These are phyloP conservation scores for Diaporthe vexans DNA, from an alignment of 2,329 filamentous ascomycete genomes.

Conservation along the genomic window DNA sequence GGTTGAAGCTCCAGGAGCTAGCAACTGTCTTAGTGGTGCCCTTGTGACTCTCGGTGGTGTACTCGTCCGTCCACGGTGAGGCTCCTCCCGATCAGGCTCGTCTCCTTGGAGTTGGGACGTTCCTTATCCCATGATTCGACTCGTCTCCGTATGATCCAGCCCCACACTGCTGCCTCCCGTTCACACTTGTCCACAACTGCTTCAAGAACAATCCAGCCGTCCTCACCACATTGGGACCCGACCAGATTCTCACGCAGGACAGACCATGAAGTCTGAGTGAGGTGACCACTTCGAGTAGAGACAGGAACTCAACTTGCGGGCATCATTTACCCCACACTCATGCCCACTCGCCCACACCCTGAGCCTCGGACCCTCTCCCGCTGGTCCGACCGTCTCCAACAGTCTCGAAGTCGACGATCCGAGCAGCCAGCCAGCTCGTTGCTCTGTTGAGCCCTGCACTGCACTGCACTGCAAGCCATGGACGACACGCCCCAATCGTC, in stretches of 20 bases:
- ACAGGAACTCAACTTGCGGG: background rate
- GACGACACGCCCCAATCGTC: slow-evolving; percentile 42
- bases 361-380: background rate
- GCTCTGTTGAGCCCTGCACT: background rate
- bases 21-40: background rate
- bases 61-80: background rate
- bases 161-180: background rate
- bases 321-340: slow-evolving; percentile 27
- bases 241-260: background rate
- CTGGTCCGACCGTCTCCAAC: slow-evolving; percentile 20
- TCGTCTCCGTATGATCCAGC: background rate
- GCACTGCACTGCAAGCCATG: slow-evolving; percentile 29
- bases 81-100: slow-evolving; percentile 11
- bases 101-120: slow-evolving; percentile 22
- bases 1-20: background rate
- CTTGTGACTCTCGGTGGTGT: slow-evolving; percentile 19
- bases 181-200: background rate
- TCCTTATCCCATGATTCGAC: slow-evolving; percentile 7
- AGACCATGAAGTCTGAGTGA: slow-evolving; percentile 11
- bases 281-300: background rate
- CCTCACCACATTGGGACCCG: background rate
- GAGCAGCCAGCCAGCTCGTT: background rate
- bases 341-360: too few species aligned
- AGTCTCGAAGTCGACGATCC: slow-evolving; percentile 10
- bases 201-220: background rate